These are phyloP conservation scores for Ustilago esculenta DNA, from an alignment of 1,284 basidiomycete genomes.

Conservation along the genomic window DNA sequence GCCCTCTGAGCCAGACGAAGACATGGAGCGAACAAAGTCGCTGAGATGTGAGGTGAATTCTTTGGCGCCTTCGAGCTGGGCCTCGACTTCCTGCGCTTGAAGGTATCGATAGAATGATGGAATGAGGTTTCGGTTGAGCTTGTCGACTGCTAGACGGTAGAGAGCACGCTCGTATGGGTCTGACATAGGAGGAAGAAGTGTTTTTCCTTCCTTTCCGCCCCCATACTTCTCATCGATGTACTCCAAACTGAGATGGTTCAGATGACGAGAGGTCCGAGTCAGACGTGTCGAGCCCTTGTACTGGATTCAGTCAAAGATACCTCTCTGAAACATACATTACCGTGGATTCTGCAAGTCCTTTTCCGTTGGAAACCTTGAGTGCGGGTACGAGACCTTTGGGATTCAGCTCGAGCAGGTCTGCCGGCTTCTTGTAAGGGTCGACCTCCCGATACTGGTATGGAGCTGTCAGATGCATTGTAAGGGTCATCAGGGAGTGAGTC, in stretches of 20 bases:
- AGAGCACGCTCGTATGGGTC: constrained; percentile 77
- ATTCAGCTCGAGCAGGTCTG: constrained; percentile 79
- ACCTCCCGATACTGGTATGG: constrained; percentile 72
- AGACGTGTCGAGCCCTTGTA: too few relatives aligned
- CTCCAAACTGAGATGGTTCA: constrained; percentile 78
- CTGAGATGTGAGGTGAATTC: constrained; percentile 74
- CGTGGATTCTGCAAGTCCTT: constrained; percentile 51
- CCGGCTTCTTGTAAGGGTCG: constrained; percentile 82
- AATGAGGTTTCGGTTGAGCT: constrained; percentile 74
- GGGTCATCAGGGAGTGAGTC: constrained; percentile 5
- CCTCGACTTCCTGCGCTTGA: constrained; percentile 75
- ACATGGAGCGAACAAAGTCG: constrained; percentile 72
- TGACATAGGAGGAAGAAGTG: constrained; percentile 72
- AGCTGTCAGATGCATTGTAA: constrained; percentile 41
- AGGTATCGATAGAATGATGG: constrained; percentile 82
- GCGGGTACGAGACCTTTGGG: constrained; percentile 82
- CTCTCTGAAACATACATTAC: constrained; percentile 60
- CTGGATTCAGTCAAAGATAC: too few relatives aligned
- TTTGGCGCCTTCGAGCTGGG: constrained; percentile 73
- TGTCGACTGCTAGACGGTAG: constrained; percentile 76
- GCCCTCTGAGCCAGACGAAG: constrained; percentile 57
- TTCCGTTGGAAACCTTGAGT: constrained; percentile 70
- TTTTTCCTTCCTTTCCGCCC: constrained; percentile 58
- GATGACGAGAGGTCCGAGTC: too few relatives aligned
- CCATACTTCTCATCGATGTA: constrained; percentile 77